Evolutionary conservation across 2,329 filamentous ascomycete species (phyloP).

Genomic region (Pestalotiopsis sp.): DNA sequence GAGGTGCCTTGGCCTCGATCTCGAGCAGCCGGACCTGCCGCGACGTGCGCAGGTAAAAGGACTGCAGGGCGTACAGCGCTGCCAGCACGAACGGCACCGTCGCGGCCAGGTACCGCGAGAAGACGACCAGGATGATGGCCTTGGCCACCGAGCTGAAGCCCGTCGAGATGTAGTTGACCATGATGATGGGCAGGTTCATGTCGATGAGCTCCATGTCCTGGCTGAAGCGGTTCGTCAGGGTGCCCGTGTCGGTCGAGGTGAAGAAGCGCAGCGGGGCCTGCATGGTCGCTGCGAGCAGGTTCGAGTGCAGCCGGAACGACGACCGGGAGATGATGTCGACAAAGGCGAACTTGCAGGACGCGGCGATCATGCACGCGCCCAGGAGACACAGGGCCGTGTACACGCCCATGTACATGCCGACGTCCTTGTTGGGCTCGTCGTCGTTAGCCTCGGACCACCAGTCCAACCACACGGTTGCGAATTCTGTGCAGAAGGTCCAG

Average conservation of each 20-base stretch:
- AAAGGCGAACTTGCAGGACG: constrained; percentile 2
- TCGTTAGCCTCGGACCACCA: constrained; percentile 16
- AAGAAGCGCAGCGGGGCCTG: constrained; percentile 12
- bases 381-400: neutral
- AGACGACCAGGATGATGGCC: constrained; percentile 8
- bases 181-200: constrained; percentile 8
- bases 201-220: constrained; percentile 16
- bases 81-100: constrained; percentile 11
- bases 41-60: constrained; percentile 38
- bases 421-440: constrained; percentile 10
- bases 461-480: constrained; percentile 15
- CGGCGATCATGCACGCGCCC: neutral
- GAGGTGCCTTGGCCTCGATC: constrained; percentile 30
- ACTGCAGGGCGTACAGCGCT: constrained; percentile 31
- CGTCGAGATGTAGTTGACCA: constrained; percentile 9
- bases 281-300: constrained; percentile 1
- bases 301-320: neutral
- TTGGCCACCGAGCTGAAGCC: neutral
- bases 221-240: constrained; percentile 12
- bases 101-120: constrained; percentile 7
- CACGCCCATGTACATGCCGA: constrained; percentile 11
- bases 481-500: constrained; percentile 12
- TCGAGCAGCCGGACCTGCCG: constrained; percentile 33
- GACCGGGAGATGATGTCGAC: neutral
- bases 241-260: constrained; percentile 5